Evolutionary conservation across 306 rosid species (phyloP).

Genomic region (Gynostemma pentaphyllum): DNA sequence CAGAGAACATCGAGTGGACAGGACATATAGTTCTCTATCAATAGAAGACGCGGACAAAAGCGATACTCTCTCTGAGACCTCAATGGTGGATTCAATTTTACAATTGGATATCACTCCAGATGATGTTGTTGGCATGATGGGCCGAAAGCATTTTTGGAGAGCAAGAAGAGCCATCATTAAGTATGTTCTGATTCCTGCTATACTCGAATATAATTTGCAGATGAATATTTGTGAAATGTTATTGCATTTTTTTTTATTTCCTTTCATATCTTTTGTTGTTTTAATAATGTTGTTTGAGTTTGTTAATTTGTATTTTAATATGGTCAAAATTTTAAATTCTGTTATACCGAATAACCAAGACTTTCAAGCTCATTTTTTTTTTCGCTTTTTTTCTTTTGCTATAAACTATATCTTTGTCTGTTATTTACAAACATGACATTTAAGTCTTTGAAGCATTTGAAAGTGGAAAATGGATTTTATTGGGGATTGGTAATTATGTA

Average conservation of each 20-base stretch:
- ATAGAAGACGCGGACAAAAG: conserved; percentile 31
- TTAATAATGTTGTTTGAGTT: background rate
- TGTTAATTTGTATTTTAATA: no score
- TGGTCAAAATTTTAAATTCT: no score
- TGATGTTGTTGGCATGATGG: conserved; percentile 64
- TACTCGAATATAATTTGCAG: no score
- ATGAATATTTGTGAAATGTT: no score
- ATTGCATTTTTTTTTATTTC: background rate
- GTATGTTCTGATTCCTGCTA: conserved; percentile 43
- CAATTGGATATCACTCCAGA: conserved; percentile 51
- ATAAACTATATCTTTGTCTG: no score
- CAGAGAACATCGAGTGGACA: conserved; percentile 21
- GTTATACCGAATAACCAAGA: no score
- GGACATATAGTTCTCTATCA: conserved; percentile 18
- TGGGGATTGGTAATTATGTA: no score
- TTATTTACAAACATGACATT: no score
- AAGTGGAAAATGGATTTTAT: no score
- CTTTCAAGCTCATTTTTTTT: no score
- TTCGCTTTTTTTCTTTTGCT: no score
- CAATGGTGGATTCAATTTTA: conserved; percentile 41
- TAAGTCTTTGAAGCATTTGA: no score
- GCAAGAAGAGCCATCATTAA: conserved; percentile 72
- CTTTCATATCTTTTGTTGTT: background rate
- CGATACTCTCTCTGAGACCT: conserved; percentile 45
- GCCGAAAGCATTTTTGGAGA: conserved; percentile 83